These are phyloP conservation scores for Podochytrium sp. DNA, from an alignment of 192 early-diverging fungal species.

Conservation along the genomic window DNA sequence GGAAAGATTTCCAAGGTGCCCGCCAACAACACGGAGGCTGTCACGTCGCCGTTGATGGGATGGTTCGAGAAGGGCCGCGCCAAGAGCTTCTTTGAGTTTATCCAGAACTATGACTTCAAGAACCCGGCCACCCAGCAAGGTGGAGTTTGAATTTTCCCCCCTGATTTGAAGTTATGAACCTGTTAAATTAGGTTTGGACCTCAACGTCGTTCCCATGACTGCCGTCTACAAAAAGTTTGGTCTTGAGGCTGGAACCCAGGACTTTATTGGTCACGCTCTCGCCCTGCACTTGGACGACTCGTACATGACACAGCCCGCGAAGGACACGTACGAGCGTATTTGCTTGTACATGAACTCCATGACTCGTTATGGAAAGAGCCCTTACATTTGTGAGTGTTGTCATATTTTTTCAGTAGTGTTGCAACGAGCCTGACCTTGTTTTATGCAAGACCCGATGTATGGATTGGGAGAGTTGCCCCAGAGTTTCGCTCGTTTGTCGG, in stretches of 20 bases:
- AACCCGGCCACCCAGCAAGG: constrained; percentile 81
- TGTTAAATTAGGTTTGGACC: constrained; percentile 64
- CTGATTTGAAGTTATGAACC: neutral
- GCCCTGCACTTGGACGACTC: constrained; percentile 93
- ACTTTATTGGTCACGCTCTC: constrained; percentile 97
- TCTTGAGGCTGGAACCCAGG: constrained; percentile 93
- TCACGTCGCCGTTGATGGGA: constrained; percentile 85
- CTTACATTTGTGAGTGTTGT: too few relatives aligned
- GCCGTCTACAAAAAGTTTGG: constrained; percentile 90
- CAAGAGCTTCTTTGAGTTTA: constrained; percentile 95
- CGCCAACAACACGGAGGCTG: constrained; percentile 83
- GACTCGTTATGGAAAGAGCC: constrained; percentile 90
- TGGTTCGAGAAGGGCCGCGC: constrained; percentile 92
- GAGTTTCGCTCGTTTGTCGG: constrained; percentile 93
- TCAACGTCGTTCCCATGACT: constrained; percentile 75
- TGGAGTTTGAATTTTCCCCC: constrained; percentile 30
- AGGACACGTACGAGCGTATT: constrained; percentile 88
- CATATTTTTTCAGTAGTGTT: too few relatives aligned
- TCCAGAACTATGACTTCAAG: constrained; percentile 86
- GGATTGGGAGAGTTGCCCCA: constrained; percentile 98
- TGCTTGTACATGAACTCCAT: constrained; percentile 92
- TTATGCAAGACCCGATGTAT: constrained; percentile 96
- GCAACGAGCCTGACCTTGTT: too few relatives aligned
- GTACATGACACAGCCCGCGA: constrained; percentile 67
- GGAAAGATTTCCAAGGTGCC: constrained; percentile 96